These are phyloP conservation scores for Citrus inodora DNA, from an alignment of 345 rosid genomes.

Conservation along the genomic window DNA sequence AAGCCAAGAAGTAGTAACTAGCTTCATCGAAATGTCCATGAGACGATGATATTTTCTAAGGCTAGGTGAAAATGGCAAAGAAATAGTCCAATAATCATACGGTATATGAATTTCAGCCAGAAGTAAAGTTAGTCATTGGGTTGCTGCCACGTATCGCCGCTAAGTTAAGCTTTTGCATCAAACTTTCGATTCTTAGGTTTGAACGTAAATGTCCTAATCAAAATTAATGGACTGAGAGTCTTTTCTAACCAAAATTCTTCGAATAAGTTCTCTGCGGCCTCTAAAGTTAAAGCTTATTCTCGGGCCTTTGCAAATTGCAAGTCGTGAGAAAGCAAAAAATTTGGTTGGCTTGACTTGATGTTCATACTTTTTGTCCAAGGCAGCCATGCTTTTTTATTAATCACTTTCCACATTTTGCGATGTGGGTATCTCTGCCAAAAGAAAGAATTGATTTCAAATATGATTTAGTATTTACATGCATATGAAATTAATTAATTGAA, in stretches of 20 bases:
- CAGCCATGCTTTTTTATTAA: neutral
- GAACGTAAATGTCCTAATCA: neutral
- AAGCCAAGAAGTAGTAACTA: neutral
- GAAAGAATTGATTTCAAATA: no score
- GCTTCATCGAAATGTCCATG: neutral
- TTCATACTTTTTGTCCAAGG: neutral
- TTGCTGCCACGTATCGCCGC: neutral
- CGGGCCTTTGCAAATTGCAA: neutral
- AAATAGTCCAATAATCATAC: neutral
- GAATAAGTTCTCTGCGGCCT: no score
- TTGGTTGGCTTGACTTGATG: neutral
- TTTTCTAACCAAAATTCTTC: no score
- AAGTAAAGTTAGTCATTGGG: neutral
- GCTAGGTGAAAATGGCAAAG: neutral
- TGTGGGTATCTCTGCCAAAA: neutral
- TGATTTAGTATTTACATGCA: neutral
- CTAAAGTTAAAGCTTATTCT: no score
- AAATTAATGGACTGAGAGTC: neutral
- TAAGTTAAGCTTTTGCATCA: neutral
- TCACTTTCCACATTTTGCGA: neutral
- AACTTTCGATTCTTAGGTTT: neutral
- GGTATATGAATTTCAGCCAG: neutral
- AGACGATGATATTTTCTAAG: neutral
- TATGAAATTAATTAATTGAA: neutral
- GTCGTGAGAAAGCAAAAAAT: neutral